Percentiles rank a stretch among this genome's conserved stretches.
These are phyloP conservation scores for Aeschynomene evenia DNA, from an alignment of 306 rosid genomes.

Conservation along the genomic window DNA sequence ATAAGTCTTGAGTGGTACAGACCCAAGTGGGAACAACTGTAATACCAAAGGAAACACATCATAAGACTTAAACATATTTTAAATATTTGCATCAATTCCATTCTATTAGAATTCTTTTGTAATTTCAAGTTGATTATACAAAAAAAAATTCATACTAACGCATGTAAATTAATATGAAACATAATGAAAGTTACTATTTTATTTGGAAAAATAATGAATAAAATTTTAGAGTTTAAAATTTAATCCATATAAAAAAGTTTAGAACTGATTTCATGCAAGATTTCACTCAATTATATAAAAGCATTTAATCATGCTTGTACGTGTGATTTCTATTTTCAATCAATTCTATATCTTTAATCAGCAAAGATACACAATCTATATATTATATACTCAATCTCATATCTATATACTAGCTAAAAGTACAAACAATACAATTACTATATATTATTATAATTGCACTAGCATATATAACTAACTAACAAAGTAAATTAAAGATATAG, in stretches of 20 bases:
- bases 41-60: slow-evolving; percentile 5
- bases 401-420: background rate
- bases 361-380: background rate
- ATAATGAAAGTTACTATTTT: too few species aligned
- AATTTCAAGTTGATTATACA: too few species aligned
- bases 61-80: background rate
- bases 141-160: too few species aligned
- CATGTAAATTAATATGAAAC: too few species aligned
- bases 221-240: too few species aligned
- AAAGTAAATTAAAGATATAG: too few species aligned
- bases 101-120: too few species aligned
- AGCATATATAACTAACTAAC: background rate
- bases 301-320: background rate
- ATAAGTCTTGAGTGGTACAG: slow-evolving; percentile 87
- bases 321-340: background rate
- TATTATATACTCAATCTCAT: too few species aligned
- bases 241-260: too few species aligned
- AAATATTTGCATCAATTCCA: too few species aligned
- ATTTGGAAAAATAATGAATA: too few species aligned
- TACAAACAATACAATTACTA: background rate
- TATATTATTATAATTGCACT: background rate
- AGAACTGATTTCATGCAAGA: background rate
- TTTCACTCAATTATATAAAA: background rate
- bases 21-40: slow-evolving; percentile 76
- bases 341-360: background rate